A percentile compares a stretch with the other conserved stretches of the same genome.
These are phyloP conservation scores for Cryoendolithus antarcticus DNA, from an alignment of 2,329 filamentous ascomycete genomes.

Conservation along the genomic window DNA sequence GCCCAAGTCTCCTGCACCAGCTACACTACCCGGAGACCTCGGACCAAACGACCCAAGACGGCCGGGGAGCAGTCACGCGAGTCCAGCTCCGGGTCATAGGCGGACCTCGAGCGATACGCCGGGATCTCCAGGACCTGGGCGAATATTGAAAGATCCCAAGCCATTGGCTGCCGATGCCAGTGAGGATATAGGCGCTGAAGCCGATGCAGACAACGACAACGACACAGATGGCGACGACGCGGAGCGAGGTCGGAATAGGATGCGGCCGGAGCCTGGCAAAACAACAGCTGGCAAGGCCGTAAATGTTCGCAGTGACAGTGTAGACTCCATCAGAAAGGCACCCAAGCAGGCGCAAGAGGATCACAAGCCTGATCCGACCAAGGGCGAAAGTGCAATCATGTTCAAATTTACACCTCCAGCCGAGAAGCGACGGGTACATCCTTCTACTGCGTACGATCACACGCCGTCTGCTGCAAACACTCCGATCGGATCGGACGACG, in stretches of 20 bases:
- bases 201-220: constrained; percentile 17
- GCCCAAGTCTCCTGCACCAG: constrained; percentile 19
- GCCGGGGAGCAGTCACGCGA: constrained; percentile 13
- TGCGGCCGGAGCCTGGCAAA: constrained; percentile 21
- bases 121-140: constrained; percentile 11
- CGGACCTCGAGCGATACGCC: constrained; percentile 11
- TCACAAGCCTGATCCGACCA: constrained; percentile 22
- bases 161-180: constrained; percentile 4
- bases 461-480: constrained; percentile 46
- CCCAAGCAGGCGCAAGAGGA: constrained; percentile 5
- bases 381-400: constrained; percentile 20
- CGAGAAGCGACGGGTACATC: constrained; percentile 47
- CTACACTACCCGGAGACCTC: constrained; percentile 18
- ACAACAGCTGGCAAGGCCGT: constrained; percentile 22
- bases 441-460: constrained; percentile 72
- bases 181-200: constrained; percentile 9
- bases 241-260: constrained; percentile 20
- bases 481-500: constrained; percentile 69
- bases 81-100: constrained; percentile 15
- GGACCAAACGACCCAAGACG: constrained; percentile 15
- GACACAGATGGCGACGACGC: constrained; percentile 22
- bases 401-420: constrained; percentile 16
- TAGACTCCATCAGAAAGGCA: constrained; percentile 17
- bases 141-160: constrained; percentile 17
- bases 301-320: constrained; percentile 18